phyloP scores from a whole-genome alignment of 2,329 filamentous ascomycete genomes.

The Penicillium hordei region DNA sequence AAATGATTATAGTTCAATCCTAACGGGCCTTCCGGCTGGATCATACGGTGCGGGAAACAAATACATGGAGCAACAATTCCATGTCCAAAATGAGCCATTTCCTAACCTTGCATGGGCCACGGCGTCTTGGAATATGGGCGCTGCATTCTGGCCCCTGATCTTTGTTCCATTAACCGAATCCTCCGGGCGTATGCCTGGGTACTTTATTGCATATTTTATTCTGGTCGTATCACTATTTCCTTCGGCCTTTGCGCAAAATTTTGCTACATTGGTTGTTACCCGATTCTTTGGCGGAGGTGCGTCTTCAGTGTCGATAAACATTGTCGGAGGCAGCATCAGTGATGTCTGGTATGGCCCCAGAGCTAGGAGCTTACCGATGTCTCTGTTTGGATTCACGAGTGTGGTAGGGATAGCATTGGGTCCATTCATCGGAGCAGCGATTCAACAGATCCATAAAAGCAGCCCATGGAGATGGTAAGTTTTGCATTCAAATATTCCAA shows the following conservation, averaged over 20 bases:
- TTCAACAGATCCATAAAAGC: constrained; percentile 35
- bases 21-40: constrained; percentile 44
- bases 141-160: constrained; percentile 40
- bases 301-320: constrained; percentile 46
- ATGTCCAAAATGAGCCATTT: constrained; percentile 37
- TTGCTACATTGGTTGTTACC: constrained; percentile 47
- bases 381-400: constrained; percentile 46
- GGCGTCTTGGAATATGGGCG: constrained; percentile 40
- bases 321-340: constrained; percentile 38
- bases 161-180: constrained; percentile 43
- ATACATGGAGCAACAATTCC: constrained; percentile 33
- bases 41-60: constrained; percentile 40
- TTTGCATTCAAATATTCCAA: background rate
- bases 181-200: constrained; percentile 47
- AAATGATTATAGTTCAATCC: constrained; percentile 33
- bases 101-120: constrained; percentile 38
- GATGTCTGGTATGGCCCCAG: constrained; percentile 41
- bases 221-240: constrained; percentile 45
- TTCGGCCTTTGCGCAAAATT: constrained; percentile 47
- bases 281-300: constrained; percentile 48
- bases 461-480: constrained; percentile 45
- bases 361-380: constrained; percentile 45
- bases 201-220: constrained; percentile 44
- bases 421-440: constrained; percentile 46
- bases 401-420: constrained; percentile 48